Evolutionary conservation across 2,329 filamentous ascomycete species (phyloP), one percentile per base, ranked within the genome.

Genomic region (Ceratocystis albifundus): DNA sequence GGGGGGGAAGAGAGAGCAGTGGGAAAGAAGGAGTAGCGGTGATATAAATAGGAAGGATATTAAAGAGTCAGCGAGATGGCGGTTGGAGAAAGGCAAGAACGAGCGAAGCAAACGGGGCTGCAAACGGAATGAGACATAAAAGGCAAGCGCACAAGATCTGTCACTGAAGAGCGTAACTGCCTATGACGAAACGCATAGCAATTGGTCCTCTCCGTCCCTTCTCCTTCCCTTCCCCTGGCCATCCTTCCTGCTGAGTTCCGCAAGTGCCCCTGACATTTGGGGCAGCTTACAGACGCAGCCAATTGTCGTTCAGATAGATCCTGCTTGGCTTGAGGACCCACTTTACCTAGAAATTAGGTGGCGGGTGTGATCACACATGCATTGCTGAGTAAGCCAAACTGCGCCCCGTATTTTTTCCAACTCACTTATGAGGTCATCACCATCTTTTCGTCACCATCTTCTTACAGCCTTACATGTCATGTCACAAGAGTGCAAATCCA

Each of bases 41-140:
- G 28, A 36, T 36, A 15, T n/a, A 20, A 15, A 22, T 30, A 28
- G 28, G 5, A 50, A 20, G 55, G 25, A 64, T 36, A 65, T 46
- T 30, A 45, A 15, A 57, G 30, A 15, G 25, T 36, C n/a, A 59
- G 57, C 20, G 22, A n/a, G 25, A 45, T 22, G 41, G 20, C n/a
- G 17, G 50, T 22, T 48, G 20, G n/a, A 28, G 22, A 64, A 65
- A 45, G 65, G 28, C 48, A 48, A 67, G 36, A 57, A 64, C 6
- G 41, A 22, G 46, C 30, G 20, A 48, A 41, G 46, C 41, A 30
- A 32, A 50, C 22, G 46, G 20, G 12, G 22, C 32, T 22, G 45
- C 62, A 64, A 57, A 48, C 48, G 50, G 62, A 44, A 55, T 53
- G 30, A 65, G 62, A 30, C 28, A 36, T 53, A 44, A 22, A 65